phyloP scores from a whole-genome alignment of 1,284 basidiomycete genomes.

The Mycocalia duriaeana region DNA sequence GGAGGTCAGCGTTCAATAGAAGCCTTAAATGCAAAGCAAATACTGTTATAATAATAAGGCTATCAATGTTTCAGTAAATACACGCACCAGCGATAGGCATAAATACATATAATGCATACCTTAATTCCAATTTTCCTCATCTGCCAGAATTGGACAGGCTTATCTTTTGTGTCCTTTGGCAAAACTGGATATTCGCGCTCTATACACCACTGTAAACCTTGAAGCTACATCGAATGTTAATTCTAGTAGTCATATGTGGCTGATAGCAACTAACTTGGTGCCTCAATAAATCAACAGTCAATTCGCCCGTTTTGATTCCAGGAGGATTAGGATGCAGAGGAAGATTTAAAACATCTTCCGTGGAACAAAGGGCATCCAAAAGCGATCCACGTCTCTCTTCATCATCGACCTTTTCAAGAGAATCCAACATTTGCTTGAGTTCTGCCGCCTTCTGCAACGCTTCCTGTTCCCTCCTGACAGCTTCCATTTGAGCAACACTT shows the following conservation, averaged over 20 bases:
- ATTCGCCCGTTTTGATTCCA: slow-evolving; percentile 53
- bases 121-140: slow-evolving; percentile 48
- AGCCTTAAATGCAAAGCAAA: slow-evolving; percentile 3
- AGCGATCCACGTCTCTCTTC: slow-evolving; percentile 68
- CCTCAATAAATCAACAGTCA: slow-evolving; percentile 69
- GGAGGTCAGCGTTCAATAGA: too few relatives aligned
- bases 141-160: slow-evolving; percentile 86
- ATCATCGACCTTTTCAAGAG: slow-evolving; percentile 72
- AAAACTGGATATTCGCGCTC: slow-evolving; percentile 70
- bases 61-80: slow-evolving; percentile 17
- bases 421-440: slow-evolving; percentile 58
- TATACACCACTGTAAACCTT: slow-evolving; percentile 78
- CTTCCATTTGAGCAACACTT: slow-evolving; percentile 34
- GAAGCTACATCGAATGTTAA: slow-evolving; percentile 40
- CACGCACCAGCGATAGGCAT: slow-evolving; percentile 1
- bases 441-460: slow-evolving; percentile 56
- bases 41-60: slow-evolving; percentile 66
- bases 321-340: slow-evolving; percentile 68
- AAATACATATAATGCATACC: slow-evolving; percentile 29
- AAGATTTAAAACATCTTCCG: slow-evolving; percentile 63
- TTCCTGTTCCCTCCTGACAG: slow-evolving; percentile 45
- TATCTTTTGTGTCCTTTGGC: slow-evolving; percentile 60
- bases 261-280: slow-evolving; percentile 57
- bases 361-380: slow-evolving; percentile 63
- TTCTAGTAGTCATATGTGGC: slow-evolving; percentile 4